Percentiles rank a stretch among this genome's conserved stretches.
phyloP scores from a whole-genome alignment of 371 early-diverging fungal genomes.

The Circinella umbellata region DNA sequence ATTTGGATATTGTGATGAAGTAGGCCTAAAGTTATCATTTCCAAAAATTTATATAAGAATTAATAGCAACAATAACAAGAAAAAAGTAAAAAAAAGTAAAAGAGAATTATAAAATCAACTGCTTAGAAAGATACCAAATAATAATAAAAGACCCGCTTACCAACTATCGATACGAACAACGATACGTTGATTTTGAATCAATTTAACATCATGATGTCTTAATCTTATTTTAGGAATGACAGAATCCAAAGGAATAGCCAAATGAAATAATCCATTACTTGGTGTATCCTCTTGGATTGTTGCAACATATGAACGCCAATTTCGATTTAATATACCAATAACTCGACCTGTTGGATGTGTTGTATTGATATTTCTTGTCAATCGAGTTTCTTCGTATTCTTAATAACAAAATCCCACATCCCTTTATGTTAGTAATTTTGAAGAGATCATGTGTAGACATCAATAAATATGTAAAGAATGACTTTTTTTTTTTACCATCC shows the following conservation, averaged over 20 bases:
- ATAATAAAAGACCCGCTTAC: slow-evolving; percentile 32
- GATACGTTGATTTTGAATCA: slow-evolving; percentile 78
- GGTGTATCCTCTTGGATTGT: slow-evolving; percentile 77
- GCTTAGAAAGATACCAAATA: not conserved
- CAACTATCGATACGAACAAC: slow-evolving; percentile 91
- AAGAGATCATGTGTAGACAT: not conserved
- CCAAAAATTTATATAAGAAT: not conserved
- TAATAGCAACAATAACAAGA: not conserved
- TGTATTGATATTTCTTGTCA: slow-evolving; percentile 7
- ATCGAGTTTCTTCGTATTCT: slow-evolving; percentile 20
- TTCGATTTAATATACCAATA: slow-evolving; percentile 84
- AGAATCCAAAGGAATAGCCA: slow-evolving; percentile 83
- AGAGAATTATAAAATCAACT: not conserved
- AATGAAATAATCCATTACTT: slow-evolving; percentile 63
- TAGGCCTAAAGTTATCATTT: slow-evolving; percentile 40
- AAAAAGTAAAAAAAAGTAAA: slow-evolving; percentile 17
- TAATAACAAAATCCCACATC: not conserved
- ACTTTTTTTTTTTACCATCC: slow-evolving; percentile 28
- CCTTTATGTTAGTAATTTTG: not conserved
- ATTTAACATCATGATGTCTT: slow-evolving; percentile 77
- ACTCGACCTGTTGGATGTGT: slow-evolving; percentile 67
- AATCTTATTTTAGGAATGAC: slow-evolving; percentile 91
- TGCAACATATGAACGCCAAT: slow-evolving; percentile 92
- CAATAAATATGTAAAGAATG: not conserved
- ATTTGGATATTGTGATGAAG: slow-evolving; percentile 79